Percentiles rank a stretch among this genome's conserved stretches.
Conservation (phyloP, 495 filamentous ascomycete genomes). For the Aspergillus asperescens region DNA sequence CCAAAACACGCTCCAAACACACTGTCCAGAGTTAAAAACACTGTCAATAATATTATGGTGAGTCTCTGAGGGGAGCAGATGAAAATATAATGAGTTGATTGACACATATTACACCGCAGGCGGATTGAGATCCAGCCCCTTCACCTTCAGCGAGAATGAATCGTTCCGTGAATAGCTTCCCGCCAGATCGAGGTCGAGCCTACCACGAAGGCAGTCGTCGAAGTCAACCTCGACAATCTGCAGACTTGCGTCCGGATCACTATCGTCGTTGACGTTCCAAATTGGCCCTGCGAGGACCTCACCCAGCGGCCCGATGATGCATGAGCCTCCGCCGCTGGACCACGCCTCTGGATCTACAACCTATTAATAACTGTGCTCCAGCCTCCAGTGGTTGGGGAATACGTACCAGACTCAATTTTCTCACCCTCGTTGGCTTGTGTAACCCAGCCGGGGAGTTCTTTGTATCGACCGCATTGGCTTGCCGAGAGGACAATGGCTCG, state of each 20-base stretch:
- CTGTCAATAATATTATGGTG: too few species aligned
- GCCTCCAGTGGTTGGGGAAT: neutral
- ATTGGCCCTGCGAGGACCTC: constrained; percentile 73
- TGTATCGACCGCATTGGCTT: constrained; percentile 70
- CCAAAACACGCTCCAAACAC: too few species aligned
- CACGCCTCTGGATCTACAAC: neutral
- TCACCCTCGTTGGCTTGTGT: constrained; percentile 20
- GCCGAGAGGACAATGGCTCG: constrained; percentile 80
- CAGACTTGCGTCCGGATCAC: constrained; percentile 29
- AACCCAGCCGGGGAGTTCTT: constrained; percentile 56
- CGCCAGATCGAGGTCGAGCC: constrained; percentile 64
- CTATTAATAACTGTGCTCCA: neutral
- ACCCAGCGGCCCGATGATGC: constrained; percentile 74
- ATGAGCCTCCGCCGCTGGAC: constrained; percentile 64
- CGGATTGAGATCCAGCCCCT: constrained; percentile 68
- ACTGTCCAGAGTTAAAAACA: too few species aligned
- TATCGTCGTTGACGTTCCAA: constrained; percentile 64
- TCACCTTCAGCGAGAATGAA: constrained; percentile 70
- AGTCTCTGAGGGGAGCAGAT: too few species aligned
- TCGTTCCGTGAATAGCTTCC: constrained; percentile 81
- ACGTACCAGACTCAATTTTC: constrained; percentile 6
- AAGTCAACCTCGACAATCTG: constrained; percentile 46
- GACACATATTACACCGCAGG: constrained; percentile 46
- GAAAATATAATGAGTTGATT: too few species aligned
- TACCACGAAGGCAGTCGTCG: constrained; percentile 58